These are phyloP conservation scores for Chaetoceros tenuissimus DNA, from an alignment of 108 stramenopile species.

Conservation along the genomic window DNA sequence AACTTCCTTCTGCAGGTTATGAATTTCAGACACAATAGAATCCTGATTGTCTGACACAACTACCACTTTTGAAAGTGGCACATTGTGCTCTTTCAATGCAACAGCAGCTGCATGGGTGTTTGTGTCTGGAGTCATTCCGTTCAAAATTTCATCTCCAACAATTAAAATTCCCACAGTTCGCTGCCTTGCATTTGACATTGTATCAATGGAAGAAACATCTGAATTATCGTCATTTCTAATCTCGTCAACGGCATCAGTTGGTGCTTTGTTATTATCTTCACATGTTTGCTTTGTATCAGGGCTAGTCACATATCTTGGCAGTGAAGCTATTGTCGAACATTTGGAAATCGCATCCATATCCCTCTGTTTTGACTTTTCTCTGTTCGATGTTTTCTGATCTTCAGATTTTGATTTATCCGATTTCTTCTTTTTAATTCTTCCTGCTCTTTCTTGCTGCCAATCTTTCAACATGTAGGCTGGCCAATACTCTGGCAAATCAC, in stretches of 20 bases:
- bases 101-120: conserved; percentile 81
- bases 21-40: conserved; percentile 75
- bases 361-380: neutral
- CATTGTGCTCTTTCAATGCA: conserved; percentile 65
- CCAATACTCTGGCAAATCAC: conserved; percentile 44
- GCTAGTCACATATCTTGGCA: neutral
- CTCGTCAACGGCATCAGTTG: neutral
- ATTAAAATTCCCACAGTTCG: conserved; percentile 67
- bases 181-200: conserved; percentile 4
- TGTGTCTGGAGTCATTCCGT: conserved; percentile 81
- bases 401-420: conserved; percentile 18
- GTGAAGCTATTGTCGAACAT: neutral
- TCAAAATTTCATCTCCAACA: conserved; percentile 94
- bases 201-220: conserved; percentile 2
- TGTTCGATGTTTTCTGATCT: conserved; percentile 6
- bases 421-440: conserved; percentile 40
- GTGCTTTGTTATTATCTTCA: neutral
- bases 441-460: conserved; percentile 75
- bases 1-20: conserved; percentile 43
- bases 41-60: conserved; percentile 78
- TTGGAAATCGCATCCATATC: neutral
- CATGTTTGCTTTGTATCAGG: neutral
- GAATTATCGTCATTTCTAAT: neutral
- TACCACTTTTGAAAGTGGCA: conserved; percentile 68
- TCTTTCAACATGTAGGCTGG: conserved; percentile 85